phyloP scores from a whole-genome alignment of 768 basidiomycete species.

The Macrolepiota dolichaula region DNA sequence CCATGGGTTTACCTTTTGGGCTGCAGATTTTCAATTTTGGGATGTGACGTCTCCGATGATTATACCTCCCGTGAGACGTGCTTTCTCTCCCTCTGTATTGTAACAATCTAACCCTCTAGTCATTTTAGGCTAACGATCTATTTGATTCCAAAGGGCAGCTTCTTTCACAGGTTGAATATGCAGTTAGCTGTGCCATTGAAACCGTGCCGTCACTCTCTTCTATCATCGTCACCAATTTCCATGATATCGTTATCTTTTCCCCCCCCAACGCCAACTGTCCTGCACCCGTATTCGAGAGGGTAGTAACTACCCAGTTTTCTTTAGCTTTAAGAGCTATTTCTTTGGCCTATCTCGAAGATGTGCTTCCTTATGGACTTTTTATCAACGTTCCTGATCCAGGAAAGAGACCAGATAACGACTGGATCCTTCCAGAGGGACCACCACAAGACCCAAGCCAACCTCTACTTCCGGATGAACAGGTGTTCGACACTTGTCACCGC shows the following conservation, averaged over 20 bases:
- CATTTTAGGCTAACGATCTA: no score
- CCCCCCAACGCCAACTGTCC: no score
- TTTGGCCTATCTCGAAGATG: slow-evolving; percentile 14
- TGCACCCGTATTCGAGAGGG: no score
- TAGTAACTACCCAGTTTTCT: slow-evolving; percentile 10
- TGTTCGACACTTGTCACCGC: no score
- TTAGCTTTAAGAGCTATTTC: slow-evolving; percentile 15
- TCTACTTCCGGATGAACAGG: no score
- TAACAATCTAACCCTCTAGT: background rate
- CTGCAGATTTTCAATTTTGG: slow-evolving; percentile 3
- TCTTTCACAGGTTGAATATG: no score
- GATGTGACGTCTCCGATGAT: slow-evolving; percentile 11
- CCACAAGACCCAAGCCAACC: no score
- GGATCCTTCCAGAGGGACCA: no score
- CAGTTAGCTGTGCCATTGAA: slow-evolving; percentile 9
- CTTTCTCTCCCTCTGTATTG: background rate
- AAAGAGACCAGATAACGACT: no score
- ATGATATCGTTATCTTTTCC: slow-evolving; percentile 12
- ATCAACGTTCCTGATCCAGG: no score
- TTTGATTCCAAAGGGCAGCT: no score
- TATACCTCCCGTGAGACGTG: slow-evolving; percentile 10
- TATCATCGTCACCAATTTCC: slow-evolving; percentile 13
- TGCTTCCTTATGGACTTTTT: no score
- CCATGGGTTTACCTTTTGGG: slow-evolving; percentile 13
- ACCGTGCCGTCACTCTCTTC: slow-evolving; percentile 1